Evolutionary conservation across 257 asterid species (phyloP).

Genomic region (Plectranthus barbatus): DNA sequence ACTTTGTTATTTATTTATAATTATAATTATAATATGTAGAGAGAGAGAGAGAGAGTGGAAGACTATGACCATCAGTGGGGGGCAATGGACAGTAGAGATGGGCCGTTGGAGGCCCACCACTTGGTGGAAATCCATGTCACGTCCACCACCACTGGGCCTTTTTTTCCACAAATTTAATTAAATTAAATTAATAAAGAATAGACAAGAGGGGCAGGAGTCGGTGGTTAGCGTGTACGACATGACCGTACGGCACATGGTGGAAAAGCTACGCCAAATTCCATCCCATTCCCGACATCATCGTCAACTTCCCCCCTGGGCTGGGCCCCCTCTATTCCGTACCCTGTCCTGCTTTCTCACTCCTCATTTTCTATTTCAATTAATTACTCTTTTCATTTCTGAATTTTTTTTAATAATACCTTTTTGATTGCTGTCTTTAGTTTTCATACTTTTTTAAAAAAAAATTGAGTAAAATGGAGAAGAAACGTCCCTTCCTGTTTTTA

Average conservation of each 20-base stretch:
- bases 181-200: neutral
- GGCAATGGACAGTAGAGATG: conserved; percentile 4
- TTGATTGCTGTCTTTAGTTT: no score
- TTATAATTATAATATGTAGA: no score
- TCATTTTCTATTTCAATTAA: no score
- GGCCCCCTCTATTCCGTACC: conserved; percentile 5
- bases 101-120: conserved; percentile 16
- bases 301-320: conserved; percentile 11
- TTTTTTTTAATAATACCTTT: no score
- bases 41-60: no score
- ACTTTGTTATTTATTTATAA: no score
- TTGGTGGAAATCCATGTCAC: conserved; percentile 21
- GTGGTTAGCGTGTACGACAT: conserved; percentile 20
- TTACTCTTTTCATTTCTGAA: no score
- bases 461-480: no score
- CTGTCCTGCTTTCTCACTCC: no score
- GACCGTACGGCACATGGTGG: conserved; percentile 25
- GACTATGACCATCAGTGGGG: no score
- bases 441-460: no score
- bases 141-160: conserved; percentile 13
- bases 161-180: neutral
- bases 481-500: no score
- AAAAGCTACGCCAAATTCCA: conserved; percentile 4
- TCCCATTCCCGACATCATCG: conserved; percentile 11
- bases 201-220: neutral